Base-by-base conservation (phyloP, 2,329 filamentous ascomycete species). In the Pseudonectria buxi region DNA sequence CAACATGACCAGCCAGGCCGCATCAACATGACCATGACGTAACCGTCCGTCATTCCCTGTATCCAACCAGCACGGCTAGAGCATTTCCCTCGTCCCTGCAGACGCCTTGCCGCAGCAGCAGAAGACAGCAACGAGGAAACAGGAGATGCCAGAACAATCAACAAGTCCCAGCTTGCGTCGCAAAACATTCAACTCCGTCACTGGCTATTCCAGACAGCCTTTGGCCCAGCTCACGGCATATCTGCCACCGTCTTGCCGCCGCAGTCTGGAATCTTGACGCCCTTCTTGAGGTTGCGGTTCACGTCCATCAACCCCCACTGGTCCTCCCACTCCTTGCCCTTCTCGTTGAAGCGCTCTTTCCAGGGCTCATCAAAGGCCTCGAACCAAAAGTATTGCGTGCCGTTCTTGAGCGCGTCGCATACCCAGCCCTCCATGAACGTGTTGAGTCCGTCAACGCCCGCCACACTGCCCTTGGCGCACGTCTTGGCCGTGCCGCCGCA, bases 341-440 rank as follows among this genome's bases (percentile, higher is more conserved):
- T 62, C 5, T 67, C 68, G 58, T 95, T 83, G 64, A 80, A 95
- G 13, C 61, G 55, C 36, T 83, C 68, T 67, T 96, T 95, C 90
- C 90, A 96, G 3, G 88, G 88, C 69, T 96, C 90, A 57, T 96
- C 90, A 57, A 95, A 96, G 9, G 88, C 87, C 56, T 89, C 86
- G 58, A 96, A 95, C 90, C 90, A 96, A 57, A 95, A 95, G 59
- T 94, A 96, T 47, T 94, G 80, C 2, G 88, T 95, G 30, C 81
- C 83, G 53, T 95, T 94, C 15, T 67, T 67, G 44, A 95, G 63
- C 10, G 84, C 80, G 33, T 78, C 71, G 59, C 90, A 96, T 0
- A 96, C 79, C 82, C 86, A 96, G 45, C 78, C 76, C 2, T 78
- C 68, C 77, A 96, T 81, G 52, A 95, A 88, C n/a, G 68, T 70